Evolutionary conservation across 106 monocot species (phyloP).

Genomic region (Gastrodia elata): DNA sequence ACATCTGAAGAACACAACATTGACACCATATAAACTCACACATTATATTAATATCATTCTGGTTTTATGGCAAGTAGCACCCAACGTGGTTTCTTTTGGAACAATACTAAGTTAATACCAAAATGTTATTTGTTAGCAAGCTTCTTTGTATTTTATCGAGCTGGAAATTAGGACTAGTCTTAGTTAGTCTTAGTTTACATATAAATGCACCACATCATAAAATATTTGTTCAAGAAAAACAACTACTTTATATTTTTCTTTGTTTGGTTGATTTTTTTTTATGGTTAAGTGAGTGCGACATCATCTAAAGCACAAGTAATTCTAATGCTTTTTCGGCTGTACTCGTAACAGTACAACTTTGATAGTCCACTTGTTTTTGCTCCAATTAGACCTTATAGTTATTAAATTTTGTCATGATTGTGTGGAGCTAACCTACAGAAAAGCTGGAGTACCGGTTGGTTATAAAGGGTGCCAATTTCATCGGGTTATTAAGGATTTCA

Average conservation of each 20-base stretch:
- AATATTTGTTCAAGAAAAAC: background rate
- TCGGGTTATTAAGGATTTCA: constrained; percentile 94
- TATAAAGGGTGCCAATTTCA: constrained; percentile 96
- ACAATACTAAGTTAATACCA: background rate
- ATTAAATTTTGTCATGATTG: background rate
- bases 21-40: too few species aligned
- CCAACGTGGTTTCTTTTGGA: background rate
- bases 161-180: background rate
- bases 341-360: background rate
- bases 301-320: background rate
- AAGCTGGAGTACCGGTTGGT: constrained; percentile 65
- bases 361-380: background rate
- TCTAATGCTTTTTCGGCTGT: background rate
- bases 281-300: background rate
- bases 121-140: background rate
- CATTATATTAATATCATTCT: too few species aligned
- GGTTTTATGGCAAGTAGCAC: too few species aligned
- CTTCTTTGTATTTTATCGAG: background rate
- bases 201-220: background rate
- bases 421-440: constrained; percentile 29
- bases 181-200: background rate
- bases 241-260: constrained; percentile 1
- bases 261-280: background rate
- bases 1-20: too few species aligned
- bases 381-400: background rate